A percentile compares a stretch with the other conserved stretches of the same genome.
phyloP scores from a whole-genome alignment of 768 basidiomycete species.

The Mycena capillaripes region DNA sequence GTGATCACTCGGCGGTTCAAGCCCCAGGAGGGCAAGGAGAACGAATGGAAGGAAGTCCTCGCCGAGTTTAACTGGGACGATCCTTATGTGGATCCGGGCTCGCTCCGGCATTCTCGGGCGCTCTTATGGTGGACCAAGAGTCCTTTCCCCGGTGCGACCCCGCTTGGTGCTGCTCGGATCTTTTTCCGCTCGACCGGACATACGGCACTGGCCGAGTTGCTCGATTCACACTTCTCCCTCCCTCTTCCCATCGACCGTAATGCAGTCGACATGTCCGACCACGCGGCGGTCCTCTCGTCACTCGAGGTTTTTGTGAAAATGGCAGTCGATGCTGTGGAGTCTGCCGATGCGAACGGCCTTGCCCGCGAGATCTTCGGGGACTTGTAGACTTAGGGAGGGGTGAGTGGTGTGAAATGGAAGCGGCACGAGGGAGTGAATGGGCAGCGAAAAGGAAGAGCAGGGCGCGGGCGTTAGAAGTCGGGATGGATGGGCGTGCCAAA shows the following conservation, averaged over 20 bases:
- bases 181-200: conserved; percentile 15
- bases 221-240: conserved; percentile 16
- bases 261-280: neutral
- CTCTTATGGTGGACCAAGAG: neutral
- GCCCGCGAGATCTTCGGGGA: neutral
- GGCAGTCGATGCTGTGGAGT: conserved; percentile 17
- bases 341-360: conserved; percentile 15
- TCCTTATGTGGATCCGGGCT: neutral
- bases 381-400: neutral
- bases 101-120: neutral
- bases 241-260: conserved; percentile 9
- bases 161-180: neutral
- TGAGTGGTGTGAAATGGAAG: too few species aligned
- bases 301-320: conserved; percentile 11
- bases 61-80: conserved; percentile 7
- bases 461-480: too few species aligned
- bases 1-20: conserved; percentile 15
- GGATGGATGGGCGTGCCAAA: too few species aligned
- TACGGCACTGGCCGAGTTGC: conserved; percentile 1
- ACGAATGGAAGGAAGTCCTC: conserved; percentile 10
- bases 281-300: conserved; percentile 6
- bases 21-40: conserved; percentile 7
- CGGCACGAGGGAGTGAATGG: too few species aligned
- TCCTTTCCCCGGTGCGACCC: neutral
- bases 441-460: too few species aligned